Evolutionary conservation across 202 grass and related monocot genomes (phyloP).

Genomic region (Cymbopogon flexuosus): DNA sequence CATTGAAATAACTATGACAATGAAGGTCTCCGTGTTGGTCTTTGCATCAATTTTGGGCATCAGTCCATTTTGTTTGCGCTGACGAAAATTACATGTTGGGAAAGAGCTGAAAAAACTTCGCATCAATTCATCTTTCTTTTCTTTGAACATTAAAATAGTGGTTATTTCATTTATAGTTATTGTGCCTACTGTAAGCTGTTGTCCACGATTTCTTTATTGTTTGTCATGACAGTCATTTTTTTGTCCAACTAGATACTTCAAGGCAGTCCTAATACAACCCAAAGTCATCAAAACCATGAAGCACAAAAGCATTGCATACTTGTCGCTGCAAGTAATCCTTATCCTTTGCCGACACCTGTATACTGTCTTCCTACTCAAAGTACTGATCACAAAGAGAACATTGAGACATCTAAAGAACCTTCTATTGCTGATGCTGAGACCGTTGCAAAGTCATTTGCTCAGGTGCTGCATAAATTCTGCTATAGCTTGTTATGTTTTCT

Average conservation of each 20-base stretch:
- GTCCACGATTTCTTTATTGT: background rate
- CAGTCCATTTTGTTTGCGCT: background rate
- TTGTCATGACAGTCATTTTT: conserved; percentile 31
- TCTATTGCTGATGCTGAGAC: conserved; percentile 75
- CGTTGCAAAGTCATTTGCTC: conserved; percentile 79
- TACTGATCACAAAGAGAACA: conserved; percentile 62
- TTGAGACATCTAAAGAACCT: conserved; percentile 49
- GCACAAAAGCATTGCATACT: conserved; percentile 90
- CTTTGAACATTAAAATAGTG: background rate
- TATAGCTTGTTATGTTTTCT: conserved; percentile 22
- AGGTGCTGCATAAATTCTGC: conserved; percentile 42
- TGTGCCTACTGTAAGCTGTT: conserved; percentile 15
- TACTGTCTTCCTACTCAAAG: conserved; percentile 49
- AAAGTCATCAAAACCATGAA: conserved; percentile 71
- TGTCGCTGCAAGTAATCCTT: conserved; percentile 89
- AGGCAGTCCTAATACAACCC: conserved; percentile 26
- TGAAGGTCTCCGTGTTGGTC: conserved; percentile 13
- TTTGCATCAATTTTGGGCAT: background rate
- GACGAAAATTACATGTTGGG: background rate
- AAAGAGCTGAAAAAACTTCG: background rate
- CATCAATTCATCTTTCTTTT: conserved; percentile 14
- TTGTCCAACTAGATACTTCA: conserved; percentile 58
- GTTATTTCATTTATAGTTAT: background rate
- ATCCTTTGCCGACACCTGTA: conserved; percentile 78
- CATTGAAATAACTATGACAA: background rate